Evolutionary conservation across 768 basidiomycete species (phyloP).

Genomic region (Leucosporidium scottii): DNA sequence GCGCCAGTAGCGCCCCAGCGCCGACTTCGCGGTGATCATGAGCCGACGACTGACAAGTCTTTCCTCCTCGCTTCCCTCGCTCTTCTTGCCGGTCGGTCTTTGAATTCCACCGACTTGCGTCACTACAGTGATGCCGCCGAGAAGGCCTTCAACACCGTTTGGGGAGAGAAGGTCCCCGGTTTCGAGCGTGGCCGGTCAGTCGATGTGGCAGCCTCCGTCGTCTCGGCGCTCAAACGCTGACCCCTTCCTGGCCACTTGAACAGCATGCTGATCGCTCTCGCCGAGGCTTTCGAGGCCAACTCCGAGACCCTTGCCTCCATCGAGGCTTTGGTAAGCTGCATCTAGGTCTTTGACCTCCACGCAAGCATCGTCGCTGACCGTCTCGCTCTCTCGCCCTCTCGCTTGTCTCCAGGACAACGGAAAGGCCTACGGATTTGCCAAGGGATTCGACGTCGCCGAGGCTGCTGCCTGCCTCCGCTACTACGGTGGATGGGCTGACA

Average conservation of each 20-base stretch:
- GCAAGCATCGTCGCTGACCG: not conserved
- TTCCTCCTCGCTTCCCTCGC: not conserved
- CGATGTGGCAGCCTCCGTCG: constrained; percentile 37
- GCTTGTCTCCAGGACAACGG: constrained; percentile 52
- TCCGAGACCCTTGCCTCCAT: constrained; percentile 62
- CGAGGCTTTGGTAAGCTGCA: constrained; percentile 44
- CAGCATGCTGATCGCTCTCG: constrained; percentile 53
- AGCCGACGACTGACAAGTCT: not conserved
- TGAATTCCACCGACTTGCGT: too few species aligned
- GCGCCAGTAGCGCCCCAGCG: not conserved
- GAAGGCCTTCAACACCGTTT: constrained; percentile 56
- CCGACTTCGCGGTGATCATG: not conserved
- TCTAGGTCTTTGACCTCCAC: not conserved
- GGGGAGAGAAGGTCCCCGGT: constrained; percentile 62
- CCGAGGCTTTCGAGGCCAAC: constrained; percentile 57
- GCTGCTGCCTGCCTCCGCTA: constrained; percentile 49
- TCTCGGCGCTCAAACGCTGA: not conserved
- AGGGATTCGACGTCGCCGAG: constrained; percentile 40
- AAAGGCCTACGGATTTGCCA: constrained; percentile 49
- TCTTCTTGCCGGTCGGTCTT: not conserved
- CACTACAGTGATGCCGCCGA: constrained; percentile 50
- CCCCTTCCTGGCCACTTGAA: not conserved
- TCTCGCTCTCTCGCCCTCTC: not conserved
- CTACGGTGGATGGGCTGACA: constrained; percentile 88
- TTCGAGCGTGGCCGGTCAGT: constrained; percentile 46